Evolutionary conservation across 768 basidiomycete species (phyloP).

Genomic region (Termitomyces sp.): DNA sequence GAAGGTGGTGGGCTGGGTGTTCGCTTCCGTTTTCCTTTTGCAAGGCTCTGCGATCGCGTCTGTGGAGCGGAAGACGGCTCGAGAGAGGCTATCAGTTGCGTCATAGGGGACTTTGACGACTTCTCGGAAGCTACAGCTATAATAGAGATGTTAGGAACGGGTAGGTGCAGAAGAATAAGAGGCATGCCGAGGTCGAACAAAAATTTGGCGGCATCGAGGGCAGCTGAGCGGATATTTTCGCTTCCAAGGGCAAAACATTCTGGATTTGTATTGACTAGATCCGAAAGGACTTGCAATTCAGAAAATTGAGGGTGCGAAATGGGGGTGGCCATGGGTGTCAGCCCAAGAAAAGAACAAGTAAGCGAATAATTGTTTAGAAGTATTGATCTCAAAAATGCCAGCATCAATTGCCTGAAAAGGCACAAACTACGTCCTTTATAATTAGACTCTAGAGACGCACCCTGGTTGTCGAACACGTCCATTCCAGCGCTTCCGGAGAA

Average conservation of each 20-base stretch:
- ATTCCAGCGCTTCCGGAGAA: constrained; percentile 7
- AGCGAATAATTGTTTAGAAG: constrained; percentile 5
- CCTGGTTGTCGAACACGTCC: constrained; percentile 3
- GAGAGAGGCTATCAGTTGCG: constrained; percentile 63
- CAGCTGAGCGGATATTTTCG: constrained; percentile 48
- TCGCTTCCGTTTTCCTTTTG: constrained; percentile 39
- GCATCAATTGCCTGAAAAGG: background rate
- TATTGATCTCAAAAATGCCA: constrained; percentile 4
- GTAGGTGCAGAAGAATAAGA: background rate
- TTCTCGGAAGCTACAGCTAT: constrained; percentile 68
- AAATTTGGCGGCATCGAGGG: constrained; percentile 67
- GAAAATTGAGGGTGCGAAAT: constrained; percentile 12
- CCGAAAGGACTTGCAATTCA: constrained; percentile 47
- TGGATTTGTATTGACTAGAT: constrained; percentile 49
- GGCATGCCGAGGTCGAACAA: constrained; percentile 72
- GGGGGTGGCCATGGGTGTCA: background rate
- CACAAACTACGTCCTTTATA: background rate
- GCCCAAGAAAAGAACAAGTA: background rate
- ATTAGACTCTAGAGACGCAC: too few relatives aligned
- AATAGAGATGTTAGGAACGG: constrained; percentile 4
- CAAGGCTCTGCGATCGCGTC: constrained; percentile 61
- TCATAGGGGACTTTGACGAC: constrained; percentile 59
- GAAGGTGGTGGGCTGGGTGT: constrained; percentile 28
- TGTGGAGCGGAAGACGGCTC: constrained; percentile 66
- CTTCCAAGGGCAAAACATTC: constrained; percentile 56